Conservation (phyloP, 495 filamentous ascomycete species). For the Pseudevernia furfuracea region DNA sequence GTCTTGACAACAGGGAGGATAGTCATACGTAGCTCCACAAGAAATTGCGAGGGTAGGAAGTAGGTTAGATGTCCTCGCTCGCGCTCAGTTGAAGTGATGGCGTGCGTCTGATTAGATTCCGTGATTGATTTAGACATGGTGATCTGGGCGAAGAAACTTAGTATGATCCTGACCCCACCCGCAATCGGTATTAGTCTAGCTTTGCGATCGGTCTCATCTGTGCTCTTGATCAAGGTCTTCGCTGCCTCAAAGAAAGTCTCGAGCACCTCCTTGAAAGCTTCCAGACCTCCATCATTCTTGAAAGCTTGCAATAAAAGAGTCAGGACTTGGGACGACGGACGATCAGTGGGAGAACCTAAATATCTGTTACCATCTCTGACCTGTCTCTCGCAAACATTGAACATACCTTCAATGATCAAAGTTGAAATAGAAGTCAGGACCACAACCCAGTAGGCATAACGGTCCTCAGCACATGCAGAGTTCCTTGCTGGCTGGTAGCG, state of each 20-base stretch:
- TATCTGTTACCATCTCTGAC: conserved; percentile 17
- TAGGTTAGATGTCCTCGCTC: conserved; percentile 55
- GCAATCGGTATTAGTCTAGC: conserved; percentile 48
- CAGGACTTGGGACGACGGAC: conserved; percentile 56
- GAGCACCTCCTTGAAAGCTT: conserved; percentile 63
- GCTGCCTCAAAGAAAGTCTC: conserved; percentile 65
- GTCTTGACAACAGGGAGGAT: conserved; percentile 70
- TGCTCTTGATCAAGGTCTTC: conserved; percentile 33
- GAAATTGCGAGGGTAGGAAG: conserved; percentile 66
- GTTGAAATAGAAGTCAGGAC: conserved; percentile 69
- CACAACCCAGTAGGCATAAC: conserved; percentile 71
- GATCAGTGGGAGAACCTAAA: conserved; percentile 44
- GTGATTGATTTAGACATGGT: conserved; percentile 67
- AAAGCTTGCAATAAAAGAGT: conserved; percentile 79
- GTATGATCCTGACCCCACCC: conserved; percentile 73
- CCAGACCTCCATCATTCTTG: conserved; percentile 70
- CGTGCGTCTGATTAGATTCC: conserved; percentile 61
- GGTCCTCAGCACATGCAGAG: conserved; percentile 38
- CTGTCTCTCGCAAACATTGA: not conserved
- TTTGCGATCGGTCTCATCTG: conserved; percentile 38
- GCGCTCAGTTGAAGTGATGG: conserved; percentile 49
- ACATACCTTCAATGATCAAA: conserved; percentile 63
- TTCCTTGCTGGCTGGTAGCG: conserved; percentile 40
- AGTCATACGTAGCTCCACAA: conserved; percentile 78
- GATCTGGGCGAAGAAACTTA: conserved; percentile 70